Percentiles rank a stretch among this genome's conserved stretches.
These are phyloP conservation scores for Senecio squalidus DNA, from an alignment of 140 eudicot genomes.

Conservation along the genomic window DNA sequence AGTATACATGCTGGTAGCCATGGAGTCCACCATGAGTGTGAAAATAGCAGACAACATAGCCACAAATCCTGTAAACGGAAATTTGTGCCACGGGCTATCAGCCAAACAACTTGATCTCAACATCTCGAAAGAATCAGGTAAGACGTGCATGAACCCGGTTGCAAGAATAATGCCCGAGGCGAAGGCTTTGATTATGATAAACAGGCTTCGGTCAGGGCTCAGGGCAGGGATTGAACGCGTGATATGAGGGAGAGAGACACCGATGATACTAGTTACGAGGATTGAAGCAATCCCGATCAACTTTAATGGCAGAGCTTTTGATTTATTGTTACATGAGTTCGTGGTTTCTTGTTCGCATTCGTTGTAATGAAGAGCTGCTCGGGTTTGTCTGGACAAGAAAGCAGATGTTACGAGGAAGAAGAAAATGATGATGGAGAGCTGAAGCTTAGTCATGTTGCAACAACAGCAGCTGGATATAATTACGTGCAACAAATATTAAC, in stretches of 20 bases:
- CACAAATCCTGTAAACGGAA: not conserved
- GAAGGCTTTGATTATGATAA: not conserved
- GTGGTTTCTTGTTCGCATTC: not conserved
- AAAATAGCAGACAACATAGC: not conserved
- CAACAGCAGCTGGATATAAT: no score
- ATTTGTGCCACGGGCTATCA: constrained; percentile 2
- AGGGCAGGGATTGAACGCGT: constrained; percentile 1
- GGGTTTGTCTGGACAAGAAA: constrained; percentile 12
- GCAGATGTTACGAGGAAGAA: constrained; percentile 9
- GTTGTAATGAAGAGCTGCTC: no score
- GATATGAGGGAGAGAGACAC: not conserved
- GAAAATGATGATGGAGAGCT: constrained; percentile 6
- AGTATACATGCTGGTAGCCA: not conserved
- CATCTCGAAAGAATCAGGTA: not conserved
- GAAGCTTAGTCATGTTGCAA: no score
- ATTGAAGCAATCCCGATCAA: not conserved
- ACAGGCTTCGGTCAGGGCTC: not conserved
- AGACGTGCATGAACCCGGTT: not conserved
- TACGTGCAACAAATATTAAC: no score
- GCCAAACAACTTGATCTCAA: constrained; percentile 1
- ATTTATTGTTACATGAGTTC: not conserved
- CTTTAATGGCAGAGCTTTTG: not conserved
- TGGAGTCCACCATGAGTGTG: not conserved
- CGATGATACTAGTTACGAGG: not conserved
- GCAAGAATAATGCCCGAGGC: not conserved